phyloP scores from a whole-genome alignment of 441 rosid species.

The Capsella rubella region DNA sequence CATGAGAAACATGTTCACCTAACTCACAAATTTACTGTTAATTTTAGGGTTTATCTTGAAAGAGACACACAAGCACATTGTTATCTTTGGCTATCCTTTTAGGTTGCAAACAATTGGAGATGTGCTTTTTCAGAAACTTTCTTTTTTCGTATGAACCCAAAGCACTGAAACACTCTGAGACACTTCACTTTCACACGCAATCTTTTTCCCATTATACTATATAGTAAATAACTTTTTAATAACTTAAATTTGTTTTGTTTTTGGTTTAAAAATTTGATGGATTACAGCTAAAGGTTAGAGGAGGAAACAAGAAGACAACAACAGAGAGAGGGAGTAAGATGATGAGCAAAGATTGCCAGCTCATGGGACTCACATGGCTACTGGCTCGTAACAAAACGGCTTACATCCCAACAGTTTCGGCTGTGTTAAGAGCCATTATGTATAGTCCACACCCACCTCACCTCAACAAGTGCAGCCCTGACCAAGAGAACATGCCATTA shows the following conservation, averaged over 20 bases:
- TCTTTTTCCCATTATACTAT: constrained; percentile 1
- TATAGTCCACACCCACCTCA: constrained; percentile 86
- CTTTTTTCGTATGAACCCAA: constrained; percentile 40
- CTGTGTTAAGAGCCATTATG: constrained; percentile 93
- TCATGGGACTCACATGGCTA: constrained; percentile 99
- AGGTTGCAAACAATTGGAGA: constrained; percentile 47
- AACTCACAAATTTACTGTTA: not conserved
- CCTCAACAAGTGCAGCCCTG: constrained; percentile 87
- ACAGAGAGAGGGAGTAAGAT: constrained; percentile 80
- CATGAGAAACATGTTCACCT: constrained; percentile 13
- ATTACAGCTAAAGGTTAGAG: constrained; percentile 76
- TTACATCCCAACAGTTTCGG: constrained; percentile 98
- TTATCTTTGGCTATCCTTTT: constrained; percentile 43
- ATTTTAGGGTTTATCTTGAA: constrained; percentile 36
- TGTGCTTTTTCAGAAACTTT: constrained; percentile 42
- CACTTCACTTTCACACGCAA: constrained; percentile 31
- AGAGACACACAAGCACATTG: constrained; percentile 20
- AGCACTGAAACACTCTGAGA: constrained; percentile 37
- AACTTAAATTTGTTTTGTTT: not conserved
- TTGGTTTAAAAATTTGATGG: constrained; percentile 3
- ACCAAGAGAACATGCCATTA: constrained; percentile 99
- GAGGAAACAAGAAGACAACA: constrained; percentile 56
- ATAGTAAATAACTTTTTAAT: too few relatives aligned
- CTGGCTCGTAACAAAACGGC: constrained; percentile 92
- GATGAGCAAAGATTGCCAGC: constrained; percentile 92